Evolutionary conservation across 805 yeast species (phyloP).

Genomic region (Candida germanica): DNA sequence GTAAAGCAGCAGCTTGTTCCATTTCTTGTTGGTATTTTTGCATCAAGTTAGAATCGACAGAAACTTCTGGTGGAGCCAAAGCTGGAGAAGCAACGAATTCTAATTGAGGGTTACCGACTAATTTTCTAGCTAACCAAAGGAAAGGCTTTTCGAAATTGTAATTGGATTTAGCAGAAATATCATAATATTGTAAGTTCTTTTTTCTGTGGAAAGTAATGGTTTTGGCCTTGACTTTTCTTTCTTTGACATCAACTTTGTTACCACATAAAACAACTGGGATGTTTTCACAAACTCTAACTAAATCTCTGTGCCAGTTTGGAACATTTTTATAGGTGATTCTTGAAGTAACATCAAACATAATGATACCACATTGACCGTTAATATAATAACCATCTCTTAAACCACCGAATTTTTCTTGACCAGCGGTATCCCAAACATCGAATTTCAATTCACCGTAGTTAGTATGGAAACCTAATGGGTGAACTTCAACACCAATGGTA

Average conservation of each 20-base stretch:
- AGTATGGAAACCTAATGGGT: constrained; percentile 96
- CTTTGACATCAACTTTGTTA: constrained; percentile 99
- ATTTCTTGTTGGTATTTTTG: constrained; percentile 98
- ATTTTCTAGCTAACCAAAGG: constrained; percentile 99
- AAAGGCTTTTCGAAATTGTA: constrained; percentile 99
- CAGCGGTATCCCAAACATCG: constrained; percentile 99
- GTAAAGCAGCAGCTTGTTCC: constrained; percentile 99
- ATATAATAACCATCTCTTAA: constrained; percentile 99
- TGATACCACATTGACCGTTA: constrained; percentile 99
- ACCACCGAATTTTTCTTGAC: constrained; percentile 99
- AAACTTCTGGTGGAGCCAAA: constrained; percentile 98
- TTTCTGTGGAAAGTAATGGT: constrained; percentile 99
- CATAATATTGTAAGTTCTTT: constrained; percentile 99
- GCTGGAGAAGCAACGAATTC: constrained; percentile 99
- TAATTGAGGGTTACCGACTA: constrained; percentile 95
- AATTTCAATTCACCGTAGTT: constrained; percentile 98
- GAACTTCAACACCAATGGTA: constrained; percentile 99
- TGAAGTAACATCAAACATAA: constrained; percentile 99
- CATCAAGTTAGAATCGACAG: constrained; percentile 95
- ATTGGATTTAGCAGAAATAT: constrained; percentile 98
- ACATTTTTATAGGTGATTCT: constrained; percentile 99
- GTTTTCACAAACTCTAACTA: constrained; percentile 99
- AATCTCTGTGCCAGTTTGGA: constrained; percentile 99
- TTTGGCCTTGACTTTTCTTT: constrained; percentile 99
- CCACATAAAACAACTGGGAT: constrained; percentile 99